Conservation (phyloP, 768 basidiomycete species). For the Rhodotorula kratochvilovae region DNA sequence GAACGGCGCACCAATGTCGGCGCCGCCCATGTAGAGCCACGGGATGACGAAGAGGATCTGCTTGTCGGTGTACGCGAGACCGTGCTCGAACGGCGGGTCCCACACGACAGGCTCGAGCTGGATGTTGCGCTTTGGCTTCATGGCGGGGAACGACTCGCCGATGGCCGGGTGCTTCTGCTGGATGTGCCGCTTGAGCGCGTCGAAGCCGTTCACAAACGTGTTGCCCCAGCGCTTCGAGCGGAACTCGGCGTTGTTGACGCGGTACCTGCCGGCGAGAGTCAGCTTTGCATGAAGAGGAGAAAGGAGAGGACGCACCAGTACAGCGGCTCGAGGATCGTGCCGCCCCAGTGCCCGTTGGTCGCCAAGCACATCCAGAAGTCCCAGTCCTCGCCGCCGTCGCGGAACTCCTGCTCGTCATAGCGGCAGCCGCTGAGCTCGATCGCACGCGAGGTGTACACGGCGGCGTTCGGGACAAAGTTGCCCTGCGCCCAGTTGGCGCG, state of each 20-base stretch:
- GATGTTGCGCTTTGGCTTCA: slow-evolving; percentile 13
- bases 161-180: slow-evolving; percentile 26
- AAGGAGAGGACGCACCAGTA: slow-evolving; percentile 24
- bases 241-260: slow-evolving; percentile 34
- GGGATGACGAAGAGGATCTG: slow-evolving; percentile 36
- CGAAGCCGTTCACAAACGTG: slow-evolving; percentile 34
- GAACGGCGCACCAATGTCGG: slow-evolving; percentile 30
- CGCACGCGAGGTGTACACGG: slow-evolving; percentile 21
- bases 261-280: slow-evolving; percentile 27
- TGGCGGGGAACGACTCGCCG: slow-evolving; percentile 6
- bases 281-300: not conserved
- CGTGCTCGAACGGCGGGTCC: slow-evolving; percentile 29
- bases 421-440: slow-evolving; percentile 10
- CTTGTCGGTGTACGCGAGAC: slow-evolving; percentile 16
- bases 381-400: slow-evolving; percentile 40
- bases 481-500: slow-evolving; percentile 26
- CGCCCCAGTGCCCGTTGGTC: slow-evolving; percentile 37
- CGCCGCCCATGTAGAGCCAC: slow-evolving; percentile 37
- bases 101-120: slow-evolving; percentile 34
- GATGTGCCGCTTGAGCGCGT: slow-evolving; percentile 25
- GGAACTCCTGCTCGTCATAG: slow-evolving; percentile 35
- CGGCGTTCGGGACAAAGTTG: slow-evolving; percentile 39
- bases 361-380: slow-evolving; percentile 43
- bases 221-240: slow-evolving; percentile 35
- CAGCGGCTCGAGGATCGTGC: slow-evolving; percentile 33